These are phyloP conservation scores for Phytophthora pisi DNA, from an alignment of 352 stramenopile species.

Conservation along the genomic window DNA sequence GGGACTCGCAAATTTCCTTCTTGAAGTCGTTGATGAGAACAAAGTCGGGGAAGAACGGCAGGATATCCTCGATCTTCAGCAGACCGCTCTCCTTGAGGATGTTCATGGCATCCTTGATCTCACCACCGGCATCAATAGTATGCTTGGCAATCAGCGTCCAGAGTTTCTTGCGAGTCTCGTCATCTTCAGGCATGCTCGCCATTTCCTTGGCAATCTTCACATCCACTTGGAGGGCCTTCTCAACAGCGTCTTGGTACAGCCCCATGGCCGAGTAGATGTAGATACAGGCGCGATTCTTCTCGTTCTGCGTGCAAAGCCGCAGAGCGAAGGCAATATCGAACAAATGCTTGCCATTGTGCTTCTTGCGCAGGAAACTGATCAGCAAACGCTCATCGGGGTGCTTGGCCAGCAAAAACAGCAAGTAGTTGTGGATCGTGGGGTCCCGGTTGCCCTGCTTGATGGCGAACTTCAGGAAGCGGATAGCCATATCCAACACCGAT, in stretches of 20 bases:
- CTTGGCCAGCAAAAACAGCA: constrained; percentile 91
- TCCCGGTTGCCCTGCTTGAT: constrained; percentile 92
- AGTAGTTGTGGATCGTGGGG: constrained; percentile 93
- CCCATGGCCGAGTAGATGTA: constrained; percentile 95
- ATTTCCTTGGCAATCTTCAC: constrained; percentile 95
- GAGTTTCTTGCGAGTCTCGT: constrained; percentile 91
- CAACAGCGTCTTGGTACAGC: constrained; percentile 92
- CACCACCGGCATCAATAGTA: constrained; percentile 87
- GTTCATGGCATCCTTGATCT: constrained; percentile 86
- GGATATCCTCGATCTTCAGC: constrained; percentile 94
- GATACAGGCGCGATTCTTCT: constrained; percentile 93
- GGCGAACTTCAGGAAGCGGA: constrained; percentile 93
- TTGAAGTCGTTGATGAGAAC: constrained; percentile 96
- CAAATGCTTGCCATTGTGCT: constrained; percentile 82
- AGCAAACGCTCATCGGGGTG: constrained; percentile 88
- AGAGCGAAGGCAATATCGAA: constrained; percentile 94
- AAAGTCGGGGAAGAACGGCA: constrained; percentile 96
- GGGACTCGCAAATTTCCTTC: constrained; percentile 93
- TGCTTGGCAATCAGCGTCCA: constrained; percentile 95
- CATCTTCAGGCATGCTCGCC: constrained; percentile 90
- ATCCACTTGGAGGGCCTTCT: constrained; percentile 90
- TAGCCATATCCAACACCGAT: constrained; percentile 88
- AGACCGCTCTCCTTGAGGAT: constrained; percentile 89
- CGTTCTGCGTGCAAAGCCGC: constrained; percentile 91
- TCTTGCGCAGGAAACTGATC: constrained; percentile 92